These are phyloP conservation scores for Penicillium subrubescens DNA, from an alignment of 495 filamentous ascomycete species.

Conservation along the genomic window DNA sequence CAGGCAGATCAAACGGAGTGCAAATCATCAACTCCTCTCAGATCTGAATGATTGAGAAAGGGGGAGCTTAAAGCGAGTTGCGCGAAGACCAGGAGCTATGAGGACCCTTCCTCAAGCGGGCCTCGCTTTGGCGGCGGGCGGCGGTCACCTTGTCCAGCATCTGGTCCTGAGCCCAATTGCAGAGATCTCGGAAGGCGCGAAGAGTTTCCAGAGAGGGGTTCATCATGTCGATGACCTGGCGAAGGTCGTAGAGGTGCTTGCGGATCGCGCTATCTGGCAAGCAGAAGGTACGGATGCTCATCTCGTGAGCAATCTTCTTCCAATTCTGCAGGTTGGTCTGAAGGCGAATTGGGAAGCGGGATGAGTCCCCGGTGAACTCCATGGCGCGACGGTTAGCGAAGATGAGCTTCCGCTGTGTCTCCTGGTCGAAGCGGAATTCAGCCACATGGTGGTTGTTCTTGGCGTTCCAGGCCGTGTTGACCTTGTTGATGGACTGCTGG, in stretches of 20 bases:
- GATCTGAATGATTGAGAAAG: not conserved
- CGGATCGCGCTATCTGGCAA: conserved; percentile 54
- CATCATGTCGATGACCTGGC: conserved; percentile 56
- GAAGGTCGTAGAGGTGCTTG: conserved; percentile 56
- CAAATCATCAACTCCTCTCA: not conserved
- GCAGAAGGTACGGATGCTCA: conserved; percentile 59
- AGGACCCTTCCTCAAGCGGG: not conserved
- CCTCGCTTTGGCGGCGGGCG: conserved; percentile 1
- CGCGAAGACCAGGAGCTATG: not conserved
- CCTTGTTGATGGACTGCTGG: conserved; percentile 48
- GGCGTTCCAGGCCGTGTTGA: conserved; percentile 46
- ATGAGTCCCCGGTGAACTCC: conserved; percentile 48
- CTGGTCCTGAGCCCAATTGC: conserved; percentile 22
- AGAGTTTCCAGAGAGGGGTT: conserved; percentile 34
- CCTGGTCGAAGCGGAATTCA: conserved; percentile 60
- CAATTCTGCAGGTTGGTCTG: conserved; percentile 53
- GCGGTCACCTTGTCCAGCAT: not conserved
- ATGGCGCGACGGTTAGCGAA: conserved; percentile 50
- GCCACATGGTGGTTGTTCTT: conserved; percentile 56
- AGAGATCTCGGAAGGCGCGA: conserved; percentile 20
- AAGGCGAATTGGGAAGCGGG: conserved; percentile 39
- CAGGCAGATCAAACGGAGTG: not conserved
- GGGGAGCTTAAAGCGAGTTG: not conserved
- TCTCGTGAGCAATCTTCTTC: conserved; percentile 51
- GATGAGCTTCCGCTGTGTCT: conserved; percentile 56